Base-by-base conservation (phyloP, 2,329 filamentous ascomycete genomes). In the Fusarium sp. region DNA sequence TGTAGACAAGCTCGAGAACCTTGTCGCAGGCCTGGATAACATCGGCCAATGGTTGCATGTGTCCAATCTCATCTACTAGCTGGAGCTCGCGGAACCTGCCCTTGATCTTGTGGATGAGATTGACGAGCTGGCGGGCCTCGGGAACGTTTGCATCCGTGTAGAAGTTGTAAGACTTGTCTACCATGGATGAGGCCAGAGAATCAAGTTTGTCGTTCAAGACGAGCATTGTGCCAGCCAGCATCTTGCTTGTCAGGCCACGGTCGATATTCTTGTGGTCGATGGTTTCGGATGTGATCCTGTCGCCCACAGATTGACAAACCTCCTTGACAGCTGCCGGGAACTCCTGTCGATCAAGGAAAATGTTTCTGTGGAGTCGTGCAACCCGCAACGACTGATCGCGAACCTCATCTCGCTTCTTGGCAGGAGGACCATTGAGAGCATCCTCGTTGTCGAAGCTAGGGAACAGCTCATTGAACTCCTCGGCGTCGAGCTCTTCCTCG, bases 391-490 rank as follows among this genome's bases (percentile, higher is more conserved):
- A 90, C 66, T 91, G 85, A 47, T 85, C 86, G 66, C 87, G 90
- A 69, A 88, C 86, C 75, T 82, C 81, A 57, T 83, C 83, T 68
- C 74, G 81, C 62, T 76, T 81, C 58, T 81, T 83, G 66, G 73
- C 76, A 63, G 74, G 74, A 3, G 75, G 60, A 9, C 74, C 76
- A 60, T 82, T 81, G 56, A 85, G 80, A 3, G 84, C 82, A 3
- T 85, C 81, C 1, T 88, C 87, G 1, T 89, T 87, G 16, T 94
- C 91, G 73, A 91, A 97, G 6, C 89, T 90, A 2, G 96, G 96
- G 84, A 98, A 98, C 8, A 98, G 85, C 73, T 93, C 89, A 22
- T 92, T 88, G 74, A 98, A 92, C 73, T 97, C 94, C 65, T 93
- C 89, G 71, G 92, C 89, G 62, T 95, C 91, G 11, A 90, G 86